A percentile compares a stretch with the other conserved stretches of the same genome.
Evolutionary conservation across 129 eudicot genomes (phyloP).

Genomic region (Chrysanthemum makinoi): DNA sequence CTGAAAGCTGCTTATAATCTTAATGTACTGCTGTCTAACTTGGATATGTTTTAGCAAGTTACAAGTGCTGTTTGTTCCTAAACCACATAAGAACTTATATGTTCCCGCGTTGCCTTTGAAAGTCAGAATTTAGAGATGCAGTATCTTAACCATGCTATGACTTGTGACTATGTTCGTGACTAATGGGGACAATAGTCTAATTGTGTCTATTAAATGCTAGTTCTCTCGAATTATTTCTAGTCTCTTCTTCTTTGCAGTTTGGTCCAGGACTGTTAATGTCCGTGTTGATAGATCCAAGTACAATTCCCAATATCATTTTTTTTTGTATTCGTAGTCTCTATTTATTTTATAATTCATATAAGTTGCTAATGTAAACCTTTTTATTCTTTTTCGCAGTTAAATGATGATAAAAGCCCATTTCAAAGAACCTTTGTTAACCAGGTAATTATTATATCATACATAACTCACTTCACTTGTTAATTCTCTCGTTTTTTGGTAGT

Average conservation of each 20-base stretch:
- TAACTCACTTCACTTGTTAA: background rate
- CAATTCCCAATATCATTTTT: constrained; percentile 2
- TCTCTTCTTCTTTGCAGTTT: constrained; percentile 9
- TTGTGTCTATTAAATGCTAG: constrained; percentile 10
- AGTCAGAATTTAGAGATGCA: background rate
- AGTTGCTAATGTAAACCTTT: constrained; percentile 21
- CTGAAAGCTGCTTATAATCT: constrained; percentile 9
- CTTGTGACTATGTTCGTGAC: background rate
- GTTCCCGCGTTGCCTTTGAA: background rate
- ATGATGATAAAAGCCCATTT: constrained; percentile 94
- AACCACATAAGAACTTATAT: background rate
- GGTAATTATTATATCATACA: constrained; percentile 45
- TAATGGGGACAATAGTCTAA: constrained; percentile 11
- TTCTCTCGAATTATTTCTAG: background rate
- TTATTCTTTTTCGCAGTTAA: constrained; percentile 58
- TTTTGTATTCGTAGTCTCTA: background rate
- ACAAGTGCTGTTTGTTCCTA: constrained; percentile 14
- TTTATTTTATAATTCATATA: background rate
- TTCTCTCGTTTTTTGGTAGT: constrained; percentile 11
- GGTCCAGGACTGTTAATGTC: background rate
- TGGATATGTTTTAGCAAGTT: constrained; percentile 12
- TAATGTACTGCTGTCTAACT: constrained; percentile 7
- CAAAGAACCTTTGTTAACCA: constrained; percentile 95
- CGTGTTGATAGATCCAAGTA: background rate
- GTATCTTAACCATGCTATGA: background rate